Percentiles rank a stretch among this genome's conserved stretches.
These are phyloP conservation scores for Hanseniaspora clermontiae DNA, from an alignment of 805 yeast species.

Conservation along the genomic window DNA sequence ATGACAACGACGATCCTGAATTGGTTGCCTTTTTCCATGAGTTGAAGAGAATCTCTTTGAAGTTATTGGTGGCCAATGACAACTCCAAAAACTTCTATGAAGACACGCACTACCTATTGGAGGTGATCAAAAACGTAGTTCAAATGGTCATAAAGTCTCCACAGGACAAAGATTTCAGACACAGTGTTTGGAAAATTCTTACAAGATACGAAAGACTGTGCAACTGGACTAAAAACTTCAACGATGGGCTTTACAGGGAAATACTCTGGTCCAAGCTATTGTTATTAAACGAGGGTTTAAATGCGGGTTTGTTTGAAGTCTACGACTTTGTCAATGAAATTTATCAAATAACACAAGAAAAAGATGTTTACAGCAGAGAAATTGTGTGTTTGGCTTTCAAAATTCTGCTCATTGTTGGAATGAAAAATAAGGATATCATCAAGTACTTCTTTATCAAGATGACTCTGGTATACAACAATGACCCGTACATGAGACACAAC, in stretches of 20 bases:
- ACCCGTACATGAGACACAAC: conserved; percentile 39
- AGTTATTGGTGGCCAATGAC: conserved; percentile 5
- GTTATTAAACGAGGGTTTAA: conserved; percentile 23
- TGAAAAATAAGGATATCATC: conserved; percentile 50
- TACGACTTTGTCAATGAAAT: conserved; percentile 6
- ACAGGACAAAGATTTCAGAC: background rate
- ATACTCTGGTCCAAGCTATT: conserved; percentile 4
- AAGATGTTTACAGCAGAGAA: conserved; percentile 16
- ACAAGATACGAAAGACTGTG: conserved; percentile 9
- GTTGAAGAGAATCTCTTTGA: background rate
- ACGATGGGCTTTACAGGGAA: background rate
- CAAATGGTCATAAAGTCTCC: conserved; percentile 6
- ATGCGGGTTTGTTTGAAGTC: conserved; percentile 3
- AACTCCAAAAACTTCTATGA: background rate
- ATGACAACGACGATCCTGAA: conserved; percentile 30
- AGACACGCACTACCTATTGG: background rate
- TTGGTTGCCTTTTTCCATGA: background rate
- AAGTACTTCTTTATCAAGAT: conserved; percentile 42
- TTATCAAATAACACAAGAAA: background rate
- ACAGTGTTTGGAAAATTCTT: background rate
- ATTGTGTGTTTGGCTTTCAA: conserved; percentile 57
- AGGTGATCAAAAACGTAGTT: background rate
- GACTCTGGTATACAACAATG: conserved; percentile 42
- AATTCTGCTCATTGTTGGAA: conserved; percentile 55
- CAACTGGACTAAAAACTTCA: conserved; percentile 1